phyloP scores from a whole-genome alignment of 2,329 filamentous ascomycete genomes.

The Aspergillus glaucus region DNA sequence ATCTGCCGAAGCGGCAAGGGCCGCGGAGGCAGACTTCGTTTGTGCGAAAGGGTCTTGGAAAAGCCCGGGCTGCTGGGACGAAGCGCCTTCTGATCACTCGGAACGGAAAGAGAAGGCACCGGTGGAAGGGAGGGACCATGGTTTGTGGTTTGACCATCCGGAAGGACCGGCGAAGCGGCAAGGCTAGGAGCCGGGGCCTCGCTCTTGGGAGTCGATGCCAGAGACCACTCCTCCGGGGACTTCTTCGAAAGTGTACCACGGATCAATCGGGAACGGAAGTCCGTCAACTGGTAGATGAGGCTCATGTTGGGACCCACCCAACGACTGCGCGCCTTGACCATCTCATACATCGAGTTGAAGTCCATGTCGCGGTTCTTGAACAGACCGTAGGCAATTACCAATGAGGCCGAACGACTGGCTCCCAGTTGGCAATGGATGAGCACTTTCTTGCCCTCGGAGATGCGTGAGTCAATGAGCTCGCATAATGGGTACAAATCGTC shows the following conservation, averaged over 20 bases:
- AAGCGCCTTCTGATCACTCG: slow-evolving; percentile 18
- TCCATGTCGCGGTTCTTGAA: slow-evolving; percentile 58
- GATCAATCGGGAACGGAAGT: slow-evolving; percentile 47
- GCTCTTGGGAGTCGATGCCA: slow-evolving; percentile 24
- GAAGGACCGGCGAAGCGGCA: slow-evolving; percentile 8
- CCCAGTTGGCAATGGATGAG: slow-evolving; percentile 61
- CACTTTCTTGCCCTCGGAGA: slow-evolving; percentile 53
- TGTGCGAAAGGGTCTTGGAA: slow-evolving; percentile 21
- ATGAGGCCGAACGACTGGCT: slow-evolving; percentile 59
- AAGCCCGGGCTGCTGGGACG: slow-evolving; percentile 19
- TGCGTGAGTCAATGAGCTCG: slow-evolving; percentile 55
- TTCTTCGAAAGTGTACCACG: slow-evolving; percentile 26
- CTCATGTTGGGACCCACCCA: slow-evolving; percentile 67
- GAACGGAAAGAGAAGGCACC: slow-evolving; percentile 17
- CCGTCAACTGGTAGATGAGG: slow-evolving; percentile 61
- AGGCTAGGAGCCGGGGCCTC: neutral
- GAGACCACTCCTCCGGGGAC: slow-evolving; percentile 32
- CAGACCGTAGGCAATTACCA: slow-evolving; percentile 60
- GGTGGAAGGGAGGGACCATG: slow-evolving; percentile 18
- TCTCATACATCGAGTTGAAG: slow-evolving; percentile 60
- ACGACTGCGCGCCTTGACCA: slow-evolving; percentile 57
- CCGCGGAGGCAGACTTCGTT: slow-evolving; percentile 28
- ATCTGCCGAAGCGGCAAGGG: slow-evolving; percentile 35
- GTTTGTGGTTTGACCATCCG: slow-evolving; percentile 12
- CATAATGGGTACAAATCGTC: slow-evolving; percentile 56